Evolutionary conservation across 345 rosid genomes (phyloP).

Genomic region (Hibiscus syriacus): DNA sequence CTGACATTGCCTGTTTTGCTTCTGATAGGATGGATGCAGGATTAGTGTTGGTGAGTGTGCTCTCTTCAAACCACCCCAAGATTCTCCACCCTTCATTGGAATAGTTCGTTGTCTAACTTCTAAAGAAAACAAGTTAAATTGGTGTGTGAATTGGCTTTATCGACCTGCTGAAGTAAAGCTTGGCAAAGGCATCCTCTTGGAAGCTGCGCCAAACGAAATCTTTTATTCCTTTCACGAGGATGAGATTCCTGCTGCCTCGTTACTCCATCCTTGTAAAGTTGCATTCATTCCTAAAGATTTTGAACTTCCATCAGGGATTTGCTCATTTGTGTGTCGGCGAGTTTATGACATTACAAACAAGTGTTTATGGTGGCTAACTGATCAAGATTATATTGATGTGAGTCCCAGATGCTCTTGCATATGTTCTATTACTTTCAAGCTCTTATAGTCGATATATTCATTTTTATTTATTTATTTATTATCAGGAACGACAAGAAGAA

Average conservation of each 20-base stretch:
- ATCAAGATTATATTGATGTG: too few species aligned
- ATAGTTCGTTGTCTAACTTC: constrained; percentile 49
- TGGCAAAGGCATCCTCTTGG: constrained; percentile 75
- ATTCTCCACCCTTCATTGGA: constrained; percentile 82
- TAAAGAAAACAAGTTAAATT: constrained; percentile 42
- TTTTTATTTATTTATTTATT: too few species aligned
- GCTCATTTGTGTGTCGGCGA: constrained; percentile 77
- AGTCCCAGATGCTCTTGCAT: too few species aligned
- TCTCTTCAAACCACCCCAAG: constrained; percentile 74
- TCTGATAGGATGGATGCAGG: constrained; percentile 65
- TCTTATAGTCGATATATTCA: too few species aligned
- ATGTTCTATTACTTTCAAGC: constrained; percentile 27
- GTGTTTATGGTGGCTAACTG: constrained; percentile 92
- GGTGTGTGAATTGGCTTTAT: constrained; percentile 86
- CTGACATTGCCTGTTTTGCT: constrained; percentile 2
- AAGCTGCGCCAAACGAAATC: constrained; percentile 87
- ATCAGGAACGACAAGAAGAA: constrained; percentile 65
- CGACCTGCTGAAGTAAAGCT: constrained; percentile 77
- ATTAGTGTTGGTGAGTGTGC: constrained; percentile 88
- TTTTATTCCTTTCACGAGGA: constrained; percentile 95
- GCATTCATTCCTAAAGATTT: too few species aligned
- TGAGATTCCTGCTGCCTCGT: constrained; percentile 79
- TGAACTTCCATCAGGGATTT: too few species aligned
- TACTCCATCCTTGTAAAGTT: constrained; percentile 95
- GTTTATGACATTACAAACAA: constrained; percentile 68